These are phyloP conservation scores for Ceratocystis eucalypticola DNA, from an alignment of 2,329 filamentous ascomycete species.

Conservation along the genomic window DNA sequence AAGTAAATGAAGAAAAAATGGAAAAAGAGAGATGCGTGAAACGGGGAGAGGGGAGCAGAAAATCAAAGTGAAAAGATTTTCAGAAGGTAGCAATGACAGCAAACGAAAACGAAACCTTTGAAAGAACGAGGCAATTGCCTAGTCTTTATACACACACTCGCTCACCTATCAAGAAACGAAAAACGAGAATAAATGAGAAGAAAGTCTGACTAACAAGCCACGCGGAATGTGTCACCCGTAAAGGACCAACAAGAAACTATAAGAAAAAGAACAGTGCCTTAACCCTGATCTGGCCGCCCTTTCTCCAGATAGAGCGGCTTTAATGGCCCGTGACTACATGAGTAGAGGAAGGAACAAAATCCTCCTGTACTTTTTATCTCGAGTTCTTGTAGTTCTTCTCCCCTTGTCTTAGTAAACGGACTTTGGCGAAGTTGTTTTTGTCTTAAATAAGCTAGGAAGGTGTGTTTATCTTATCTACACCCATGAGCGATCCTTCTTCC, in stretches of 20 bases:
- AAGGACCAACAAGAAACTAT: slow-evolving; percentile 3
- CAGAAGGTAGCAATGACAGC: background rate
- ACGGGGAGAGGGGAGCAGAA: background rate
- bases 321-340: background rate
- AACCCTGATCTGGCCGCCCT: background rate
- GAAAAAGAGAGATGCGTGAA: background rate
- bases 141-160: background rate
- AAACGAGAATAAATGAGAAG: background rate
- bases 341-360: background rate
- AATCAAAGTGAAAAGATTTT: background rate
- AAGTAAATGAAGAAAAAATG: background rate
- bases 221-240: background rate
- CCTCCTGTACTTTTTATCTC: background rate
- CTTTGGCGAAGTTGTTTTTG: background rate
- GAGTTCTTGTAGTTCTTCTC: background rate
- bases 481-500: background rate
- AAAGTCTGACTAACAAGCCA: slow-evolving; percentile 5
- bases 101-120: background rate
- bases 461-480: background rate
- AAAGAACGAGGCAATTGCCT: background rate
- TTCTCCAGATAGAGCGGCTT: background rate
- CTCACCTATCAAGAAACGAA: background rate
- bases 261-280: background rate
- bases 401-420: background rate
- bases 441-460: background rate